A percentile compares a stretch with the other conserved stretches of the same genome.
These are phyloP conservation scores for Xylariaceae sp. DNA, from an alignment of 2,329 filamentous ascomycete species.

Conservation along the genomic window DNA sequence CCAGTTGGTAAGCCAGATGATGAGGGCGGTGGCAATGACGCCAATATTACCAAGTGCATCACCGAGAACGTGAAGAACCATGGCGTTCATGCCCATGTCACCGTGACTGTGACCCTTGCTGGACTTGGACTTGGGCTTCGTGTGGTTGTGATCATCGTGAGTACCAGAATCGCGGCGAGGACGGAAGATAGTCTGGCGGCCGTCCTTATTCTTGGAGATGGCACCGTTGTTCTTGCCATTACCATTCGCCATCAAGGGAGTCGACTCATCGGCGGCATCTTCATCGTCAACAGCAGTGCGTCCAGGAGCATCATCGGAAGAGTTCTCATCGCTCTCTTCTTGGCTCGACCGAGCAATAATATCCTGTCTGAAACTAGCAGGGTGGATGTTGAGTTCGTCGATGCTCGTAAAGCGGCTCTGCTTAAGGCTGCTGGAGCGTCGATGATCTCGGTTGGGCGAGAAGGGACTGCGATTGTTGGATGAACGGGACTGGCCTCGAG, in stretches of 20 bases:
- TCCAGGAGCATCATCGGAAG: slow-evolving; percentile 45
- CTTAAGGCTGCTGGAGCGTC: slow-evolving; percentile 44
- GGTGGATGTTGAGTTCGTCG: slow-evolving; percentile 76
- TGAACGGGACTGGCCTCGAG: slow-evolving; percentile 36
- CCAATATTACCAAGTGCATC: slow-evolving; percentile 83
- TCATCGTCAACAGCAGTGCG: slow-evolving; percentile 32
- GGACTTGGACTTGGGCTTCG: slow-evolving; percentile 54
- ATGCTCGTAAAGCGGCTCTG: slow-evolving; percentile 59
- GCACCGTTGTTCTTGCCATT: slow-evolving; percentile 28
- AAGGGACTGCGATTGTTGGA: slow-evolving; percentile 29
- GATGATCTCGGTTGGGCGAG: slow-evolving; percentile 40
- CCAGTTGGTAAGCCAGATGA: slow-evolving; percentile 88
- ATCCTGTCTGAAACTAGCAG: slow-evolving; percentile 82
- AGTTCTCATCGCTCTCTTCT: slow-evolving; percentile 50
- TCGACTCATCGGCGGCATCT: slow-evolving; percentile 33
- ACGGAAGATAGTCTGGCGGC: slow-evolving; percentile 23
- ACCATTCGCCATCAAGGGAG: slow-evolving; percentile 34
- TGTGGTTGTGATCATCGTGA: slow-evolving; percentile 76
- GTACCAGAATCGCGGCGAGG: slow-evolving; percentile 47
- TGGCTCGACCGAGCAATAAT: slow-evolving; percentile 71
- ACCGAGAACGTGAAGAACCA: slow-evolving; percentile 71
- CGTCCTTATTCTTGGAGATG: slow-evolving; percentile 29
- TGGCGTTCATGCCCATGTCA: slow-evolving; percentile 93
- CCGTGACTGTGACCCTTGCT: slow-evolving; percentile 51
- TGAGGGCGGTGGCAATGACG: slow-evolving; percentile 73